Conservation (phyloP, 176 grass and related monocot genomes). For the Zoysia pacifica region DNA sequence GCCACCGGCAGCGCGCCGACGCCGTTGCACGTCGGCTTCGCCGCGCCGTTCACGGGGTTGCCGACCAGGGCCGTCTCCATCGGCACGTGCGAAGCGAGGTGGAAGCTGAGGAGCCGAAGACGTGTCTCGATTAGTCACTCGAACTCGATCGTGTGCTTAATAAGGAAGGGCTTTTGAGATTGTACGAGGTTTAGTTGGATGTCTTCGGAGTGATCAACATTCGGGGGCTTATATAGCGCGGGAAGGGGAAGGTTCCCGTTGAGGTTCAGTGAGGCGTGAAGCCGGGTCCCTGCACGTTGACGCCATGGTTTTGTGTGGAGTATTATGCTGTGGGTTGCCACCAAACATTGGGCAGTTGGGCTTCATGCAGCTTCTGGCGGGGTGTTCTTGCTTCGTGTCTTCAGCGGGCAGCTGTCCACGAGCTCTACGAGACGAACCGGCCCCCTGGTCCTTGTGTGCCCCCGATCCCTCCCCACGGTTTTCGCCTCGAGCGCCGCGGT, state of each 20-base stretch:
- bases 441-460: not conserved
- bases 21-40: conserved; percentile 39
- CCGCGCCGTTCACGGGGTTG: conserved; percentile 30
- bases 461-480: not conserved
- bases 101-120: not conserved
- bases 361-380: not conserved
- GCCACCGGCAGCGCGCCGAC: conserved; percentile 33
- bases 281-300: not conserved
- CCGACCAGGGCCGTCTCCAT: conserved; percentile 40
- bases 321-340: not conserved
- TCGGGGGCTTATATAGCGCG: conserved; percentile 13
- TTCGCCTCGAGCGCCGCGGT: not conserved
- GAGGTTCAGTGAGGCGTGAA: not conserved
- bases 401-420: not conserved
- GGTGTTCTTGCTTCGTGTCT: too few relatives aligned
- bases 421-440: not conserved
- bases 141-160: not conserved
- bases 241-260: not conserved
- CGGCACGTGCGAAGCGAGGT: not conserved
- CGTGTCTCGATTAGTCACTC: not conserved
- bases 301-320: not conserved
- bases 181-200: conserved; percentile 27
- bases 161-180: not conserved
- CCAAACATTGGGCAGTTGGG: conserved; percentile 21
- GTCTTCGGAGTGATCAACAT: not conserved